Evolutionary conservation across 805 yeast species (phyloP).

Genomic region (Candida verbasci): DNA sequence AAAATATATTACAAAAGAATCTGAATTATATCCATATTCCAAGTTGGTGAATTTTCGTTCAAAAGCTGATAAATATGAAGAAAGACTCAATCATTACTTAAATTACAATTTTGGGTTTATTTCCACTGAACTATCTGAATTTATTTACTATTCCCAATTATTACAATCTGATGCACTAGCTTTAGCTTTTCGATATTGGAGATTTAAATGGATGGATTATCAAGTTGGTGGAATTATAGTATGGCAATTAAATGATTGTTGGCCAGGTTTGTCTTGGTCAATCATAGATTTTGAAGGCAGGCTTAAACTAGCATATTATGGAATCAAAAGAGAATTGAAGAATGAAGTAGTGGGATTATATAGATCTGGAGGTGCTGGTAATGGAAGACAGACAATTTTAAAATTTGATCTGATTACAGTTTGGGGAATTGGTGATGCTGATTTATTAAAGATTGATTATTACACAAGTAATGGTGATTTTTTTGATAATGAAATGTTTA

Average conservation of each 20-base stretch:
- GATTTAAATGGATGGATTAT: conserved; percentile 40
- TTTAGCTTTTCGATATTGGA: conserved; percentile 43
- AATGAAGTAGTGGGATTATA: conserved; percentile 2
- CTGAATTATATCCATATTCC: conserved; percentile 37
- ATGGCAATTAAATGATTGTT: conserved; percentile 53
- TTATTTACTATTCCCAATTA: conserved; percentile 48
- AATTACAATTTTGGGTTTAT: conserved; percentile 32
- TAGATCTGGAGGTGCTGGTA: background rate
- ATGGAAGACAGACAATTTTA: background rate
- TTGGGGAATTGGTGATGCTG: background rate
- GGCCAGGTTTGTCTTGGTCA: conserved; percentile 50
- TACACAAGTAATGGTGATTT: background rate
- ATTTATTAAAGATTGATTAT: background rate
- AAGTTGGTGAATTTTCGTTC: conserved; percentile 41
- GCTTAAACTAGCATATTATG: conserved; percentile 44
- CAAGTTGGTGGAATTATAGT: conserved; percentile 44
- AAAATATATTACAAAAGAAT: conserved; percentile 30
- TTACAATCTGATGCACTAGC: conserved; percentile 48
- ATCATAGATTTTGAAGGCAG: conserved; percentile 36
- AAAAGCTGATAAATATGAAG: conserved; percentile 44
- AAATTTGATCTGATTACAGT: background rate
- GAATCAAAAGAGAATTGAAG: conserved; percentile 38
- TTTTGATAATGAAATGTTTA: background rate
- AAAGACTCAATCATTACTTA: conserved; percentile 42
- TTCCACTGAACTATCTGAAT: conserved; percentile 29